These are phyloP conservation scores for Phaeotremella skinneri DNA, from an alignment of 768 basidiomycete genomes.

Conservation along the genomic window DNA sequence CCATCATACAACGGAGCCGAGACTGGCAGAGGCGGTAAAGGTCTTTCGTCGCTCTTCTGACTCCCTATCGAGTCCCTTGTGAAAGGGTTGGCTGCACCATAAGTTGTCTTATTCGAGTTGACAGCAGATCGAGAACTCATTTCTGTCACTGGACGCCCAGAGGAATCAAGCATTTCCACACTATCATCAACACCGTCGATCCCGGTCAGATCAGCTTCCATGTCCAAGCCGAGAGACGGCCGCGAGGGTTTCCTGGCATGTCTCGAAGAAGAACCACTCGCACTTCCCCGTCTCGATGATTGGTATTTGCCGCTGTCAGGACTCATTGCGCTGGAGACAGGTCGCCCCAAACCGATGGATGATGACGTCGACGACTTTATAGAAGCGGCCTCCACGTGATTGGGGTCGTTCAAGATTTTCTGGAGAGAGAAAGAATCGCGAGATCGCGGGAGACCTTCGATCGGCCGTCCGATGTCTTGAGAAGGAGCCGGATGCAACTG, in stretches of 20 bases:
- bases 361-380: neutral
- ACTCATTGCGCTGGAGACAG: slow-evolving; percentile 18
- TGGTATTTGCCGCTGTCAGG: neutral
- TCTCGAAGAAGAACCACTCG: slow-evolving; percentile 10
- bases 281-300: neutral
- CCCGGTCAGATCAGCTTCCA: slow-evolving; percentile 23
- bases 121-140: neutral
- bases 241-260: slow-evolving; percentile 8
- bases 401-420: slow-evolving; percentile 8
- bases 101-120: too few species aligned
- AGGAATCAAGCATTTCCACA: slow-evolving; percentile 28
- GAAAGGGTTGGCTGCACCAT: too few species aligned
- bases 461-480: neutral
- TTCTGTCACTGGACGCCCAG: neutral
- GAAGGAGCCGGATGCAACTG: neutral
- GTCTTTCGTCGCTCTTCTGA: slow-evolving; percentile 5
- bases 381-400: neutral
- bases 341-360: slow-evolving; percentile 28
- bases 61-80: neutral
- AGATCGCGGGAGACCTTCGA: neutral
- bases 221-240: slow-evolving; percentile 27
- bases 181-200: slow-evolving; percentile 22
- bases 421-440: slow-evolving; percentile 10
- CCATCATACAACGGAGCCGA: slow-evolving; percentile 12
- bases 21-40: slow-evolving; percentile 28